A percentile compares a stretch with the other conserved stretches of the same genome.
These are phyloP conservation scores for Scheffersomyces ergatensis DNA, from an alignment of 805 yeast genomes.

Conservation along the genomic window DNA sequence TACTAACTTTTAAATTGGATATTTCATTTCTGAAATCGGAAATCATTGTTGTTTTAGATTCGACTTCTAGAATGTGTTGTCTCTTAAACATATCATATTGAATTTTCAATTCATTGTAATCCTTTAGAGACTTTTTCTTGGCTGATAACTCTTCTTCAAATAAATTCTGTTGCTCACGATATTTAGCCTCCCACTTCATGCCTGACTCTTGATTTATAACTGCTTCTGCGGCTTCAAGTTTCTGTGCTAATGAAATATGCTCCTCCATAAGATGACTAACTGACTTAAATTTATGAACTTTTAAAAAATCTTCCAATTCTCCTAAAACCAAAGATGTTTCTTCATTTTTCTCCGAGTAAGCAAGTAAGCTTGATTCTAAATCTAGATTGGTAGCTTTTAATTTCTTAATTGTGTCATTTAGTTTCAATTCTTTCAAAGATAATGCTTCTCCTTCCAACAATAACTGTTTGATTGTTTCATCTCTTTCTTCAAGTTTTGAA, in stretches of 20 bases:
- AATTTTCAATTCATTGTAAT: constrained; percentile 28
- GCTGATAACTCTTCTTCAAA: constrained; percentile 20
- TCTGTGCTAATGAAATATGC: constrained; percentile 11
- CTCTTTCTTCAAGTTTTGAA: constrained; percentile 45
- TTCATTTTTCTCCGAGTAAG: constrained; percentile 27
- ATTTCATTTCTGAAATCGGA: constrained; percentile 26
- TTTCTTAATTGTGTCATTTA: constrained; percentile 63
- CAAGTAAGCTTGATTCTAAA: constrained; percentile 27
- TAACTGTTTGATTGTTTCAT: constrained; percentile 61
- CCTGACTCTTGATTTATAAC: constrained; percentile 15
- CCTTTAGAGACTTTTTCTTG: constrained; percentile 16
- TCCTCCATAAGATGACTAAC: constrained; percentile 25
- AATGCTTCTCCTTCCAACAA: constrained; percentile 74
- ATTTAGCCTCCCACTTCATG: constrained; percentile 22
- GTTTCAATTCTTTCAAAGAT: constrained; percentile 66
- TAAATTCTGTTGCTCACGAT: constrained; percentile 19
- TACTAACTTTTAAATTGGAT: constrained; percentile 31
- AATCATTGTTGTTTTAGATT: constrained; percentile 31
- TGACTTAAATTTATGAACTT: constrained; percentile 21
- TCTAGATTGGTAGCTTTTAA: constrained; percentile 39
- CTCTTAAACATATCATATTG: constrained; percentile 29
- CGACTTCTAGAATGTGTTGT: constrained; percentile 30
- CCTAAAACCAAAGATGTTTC: constrained; percentile 25
- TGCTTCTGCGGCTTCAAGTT: constrained; percentile 11
- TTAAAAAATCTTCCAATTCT: constrained; percentile 39